These are phyloP conservation scores for Hanseniaspora sp. DNA, from an alignment of 1,139 yeast genomes.

Conservation along the genomic window DNA sequence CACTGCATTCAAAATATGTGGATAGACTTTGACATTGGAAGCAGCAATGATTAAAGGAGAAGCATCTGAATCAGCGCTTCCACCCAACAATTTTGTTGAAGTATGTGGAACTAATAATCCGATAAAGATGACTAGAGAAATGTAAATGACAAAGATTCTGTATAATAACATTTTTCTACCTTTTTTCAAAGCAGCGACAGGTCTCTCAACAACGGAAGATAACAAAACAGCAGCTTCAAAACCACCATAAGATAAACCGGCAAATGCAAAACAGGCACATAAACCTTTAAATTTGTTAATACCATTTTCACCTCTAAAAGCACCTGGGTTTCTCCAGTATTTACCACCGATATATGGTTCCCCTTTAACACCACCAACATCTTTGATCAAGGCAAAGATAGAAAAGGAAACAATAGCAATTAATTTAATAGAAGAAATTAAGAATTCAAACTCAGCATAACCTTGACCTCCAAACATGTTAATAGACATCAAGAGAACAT, in stretches of 20 bases:
- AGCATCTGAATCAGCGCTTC: constrained; percentile 37
- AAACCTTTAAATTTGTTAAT: constrained; percentile 51
- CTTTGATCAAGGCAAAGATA: constrained; percentile 47
- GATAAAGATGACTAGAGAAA: constrained; percentile 46
- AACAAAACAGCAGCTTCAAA: constrained; percentile 62
- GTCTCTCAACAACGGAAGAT: constrained; percentile 80
- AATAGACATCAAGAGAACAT: constrained; percentile 41
- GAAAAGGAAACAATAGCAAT: constrained; percentile 52
- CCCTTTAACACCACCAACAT: constrained; percentile 50
- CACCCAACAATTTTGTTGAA: constrained; percentile 38
- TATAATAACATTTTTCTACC: constrained; percentile 34
- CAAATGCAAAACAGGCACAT: constrained; percentile 62
- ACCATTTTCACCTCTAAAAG: constrained; percentile 39
- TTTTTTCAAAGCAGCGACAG: constrained; percentile 54
- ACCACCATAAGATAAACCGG: constrained; percentile 77
- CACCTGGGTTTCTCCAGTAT: constrained; percentile 52
- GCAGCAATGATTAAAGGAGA: constrained; percentile 69
- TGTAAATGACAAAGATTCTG: constrained; percentile 52
- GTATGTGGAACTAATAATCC: constrained; percentile 56
- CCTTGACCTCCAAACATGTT: constrained; percentile 58
- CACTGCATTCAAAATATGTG: constrained; percentile 63
- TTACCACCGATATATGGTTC: constrained; percentile 44
- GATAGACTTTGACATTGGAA: constrained; percentile 43
- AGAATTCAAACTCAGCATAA: constrained; percentile 64
- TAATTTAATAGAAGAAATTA: constrained; percentile 46